Evolutionary conservation across 106 monocot species (phyloP), one percentile per base, ranked within the genome.

Genomic region (Platanthera guangdongensis): DNA sequence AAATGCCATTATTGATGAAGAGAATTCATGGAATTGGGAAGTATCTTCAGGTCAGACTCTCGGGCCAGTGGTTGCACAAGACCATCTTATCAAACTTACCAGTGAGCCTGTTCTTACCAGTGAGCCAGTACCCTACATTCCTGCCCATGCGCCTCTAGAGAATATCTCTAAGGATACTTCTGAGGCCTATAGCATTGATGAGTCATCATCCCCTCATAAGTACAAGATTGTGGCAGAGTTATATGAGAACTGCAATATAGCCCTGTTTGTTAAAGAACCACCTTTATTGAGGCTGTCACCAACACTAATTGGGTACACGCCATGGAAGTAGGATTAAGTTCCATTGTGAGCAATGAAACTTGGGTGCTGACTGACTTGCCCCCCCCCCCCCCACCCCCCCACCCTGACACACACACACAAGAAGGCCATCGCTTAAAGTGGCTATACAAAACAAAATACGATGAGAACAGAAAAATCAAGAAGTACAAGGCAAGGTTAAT

Each of bases 1-100:
- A 12, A 54, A 81, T 12, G 52, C 76, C 2, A n/a, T 71, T 0
- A 57, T 76, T 57, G 55, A 81, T 19, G 76, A 76, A 50, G 12
- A 8, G 14, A 49, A 9, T 0, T 18, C 12, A 3, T 81, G 69
- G 70, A 45, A 70, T 19, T 81, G 76, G 57, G 19, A 49, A 51
- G 48, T 4, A 51, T 1, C 21, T 19, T 15, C 22, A 11, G 15
- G 15, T 19, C 21, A 18, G 47, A 51, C 49, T 74, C 50, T 18
- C 5, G 74, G 4, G 48, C 47, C 13, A 28, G 2, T 73, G 47
- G 11, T 71, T 32, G 50, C 47, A 46, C 72, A 48, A 15, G 50
- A 48, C 50, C 46, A 3, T 6, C 12, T 4, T 16, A 46, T 15
- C 2, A 28, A 7, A n/a, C n/a, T n/a, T n/a, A n/a, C n/a, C n/a